Conservation (phyloP, 2,329 filamentous ascomycete genomes). For the Colletotrichum sp. region DNA sequence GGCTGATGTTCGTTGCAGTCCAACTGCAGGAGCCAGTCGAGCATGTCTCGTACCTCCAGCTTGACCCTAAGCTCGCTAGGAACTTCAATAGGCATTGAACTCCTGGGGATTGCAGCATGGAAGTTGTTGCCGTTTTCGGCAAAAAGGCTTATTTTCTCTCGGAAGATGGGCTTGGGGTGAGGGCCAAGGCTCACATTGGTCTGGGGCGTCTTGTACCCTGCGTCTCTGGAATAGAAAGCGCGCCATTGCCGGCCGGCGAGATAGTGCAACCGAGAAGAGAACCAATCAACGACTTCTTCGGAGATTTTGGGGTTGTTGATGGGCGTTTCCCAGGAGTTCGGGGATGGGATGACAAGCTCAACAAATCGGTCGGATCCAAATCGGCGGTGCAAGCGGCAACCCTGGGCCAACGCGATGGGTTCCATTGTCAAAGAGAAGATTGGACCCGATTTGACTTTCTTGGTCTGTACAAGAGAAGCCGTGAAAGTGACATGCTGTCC, state of each 20-base stretch:
- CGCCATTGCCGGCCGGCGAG: conserved; percentile 53
- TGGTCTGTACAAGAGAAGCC: conserved; percentile 27
- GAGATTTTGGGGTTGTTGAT: conserved; percentile 22
- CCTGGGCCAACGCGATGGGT: conserved; percentile 51
- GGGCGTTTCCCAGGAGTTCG: conserved; percentile 32
- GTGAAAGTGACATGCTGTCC: conserved; percentile 45
- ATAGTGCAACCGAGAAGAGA: conserved; percentile 39
- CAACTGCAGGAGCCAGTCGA: conserved; percentile 58
- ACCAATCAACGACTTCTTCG: conserved; percentile 39
- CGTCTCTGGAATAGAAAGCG: conserved; percentile 46
- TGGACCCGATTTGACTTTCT: conserved; percentile 30
- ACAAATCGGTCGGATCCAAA: conserved; percentile 65
- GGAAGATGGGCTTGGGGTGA: conserved; percentile 28
- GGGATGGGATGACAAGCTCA: conserved; percentile 56
- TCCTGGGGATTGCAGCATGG: conserved; percentile 23
- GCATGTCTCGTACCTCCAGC: conserved; percentile 43
- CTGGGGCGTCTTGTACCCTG: conserved; percentile 26
- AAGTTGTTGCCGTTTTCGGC: conserved; percentile 55
- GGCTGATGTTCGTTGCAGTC: conserved; percentile 48
- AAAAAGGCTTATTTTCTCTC: conserved; percentile 46
- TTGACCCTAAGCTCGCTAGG: conserved; percentile 26
- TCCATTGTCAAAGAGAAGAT: conserved; percentile 51
- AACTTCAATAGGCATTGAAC: not conserved
- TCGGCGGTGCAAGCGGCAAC: conserved; percentile 56
- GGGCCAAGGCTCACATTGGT: conserved; percentile 34